Evolutionary conservation across 2,329 filamentous ascomycete genomes (phyloP).

Genomic region (Colletotrichum destructivum): DNA sequence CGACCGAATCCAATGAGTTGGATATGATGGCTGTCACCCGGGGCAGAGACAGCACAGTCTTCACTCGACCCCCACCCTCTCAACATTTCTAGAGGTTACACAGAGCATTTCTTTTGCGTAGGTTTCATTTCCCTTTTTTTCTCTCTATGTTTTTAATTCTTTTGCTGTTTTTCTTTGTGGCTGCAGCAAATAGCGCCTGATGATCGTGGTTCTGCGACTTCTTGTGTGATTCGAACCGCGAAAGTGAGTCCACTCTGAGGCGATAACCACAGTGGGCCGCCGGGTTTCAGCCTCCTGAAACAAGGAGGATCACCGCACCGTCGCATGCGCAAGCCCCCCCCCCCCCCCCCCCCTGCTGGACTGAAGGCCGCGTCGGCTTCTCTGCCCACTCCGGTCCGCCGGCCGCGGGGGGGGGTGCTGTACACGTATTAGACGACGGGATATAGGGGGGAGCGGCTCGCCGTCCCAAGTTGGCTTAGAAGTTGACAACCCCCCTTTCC

Average conservation of each 20-base stretch:
- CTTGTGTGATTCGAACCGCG: conserved; percentile 5
- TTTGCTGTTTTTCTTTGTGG: background rate
- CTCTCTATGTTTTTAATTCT: too few species aligned
- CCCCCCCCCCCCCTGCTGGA: background rate
- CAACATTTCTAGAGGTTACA: too few species aligned
- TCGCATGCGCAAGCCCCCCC: background rate
- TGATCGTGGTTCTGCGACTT: background rate
- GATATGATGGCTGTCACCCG: background rate
- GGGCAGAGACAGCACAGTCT: background rate
- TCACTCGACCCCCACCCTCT: background rate
- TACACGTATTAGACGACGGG: conserved; percentile 1
- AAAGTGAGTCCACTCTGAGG: conserved; percentile 19
- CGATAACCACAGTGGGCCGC: conserved; percentile 24
- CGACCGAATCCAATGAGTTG: background rate
- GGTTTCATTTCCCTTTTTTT: too few species aligned
- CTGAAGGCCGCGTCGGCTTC: background rate
- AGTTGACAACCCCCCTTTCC: background rate
- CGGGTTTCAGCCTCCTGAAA: conserved; percentile 41
- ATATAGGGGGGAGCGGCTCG: too few species aligned
- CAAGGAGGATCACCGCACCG: conserved; percentile 32
- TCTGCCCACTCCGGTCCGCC: conserved; percentile 19
- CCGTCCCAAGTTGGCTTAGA: background rate
- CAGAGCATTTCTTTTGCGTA: too few species aligned
- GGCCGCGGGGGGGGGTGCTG: background rate
- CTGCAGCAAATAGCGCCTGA: background rate